Base-by-base conservation (phyloP, 768 basidiomycete genomes). In the Calocybe cyanea region DNA sequence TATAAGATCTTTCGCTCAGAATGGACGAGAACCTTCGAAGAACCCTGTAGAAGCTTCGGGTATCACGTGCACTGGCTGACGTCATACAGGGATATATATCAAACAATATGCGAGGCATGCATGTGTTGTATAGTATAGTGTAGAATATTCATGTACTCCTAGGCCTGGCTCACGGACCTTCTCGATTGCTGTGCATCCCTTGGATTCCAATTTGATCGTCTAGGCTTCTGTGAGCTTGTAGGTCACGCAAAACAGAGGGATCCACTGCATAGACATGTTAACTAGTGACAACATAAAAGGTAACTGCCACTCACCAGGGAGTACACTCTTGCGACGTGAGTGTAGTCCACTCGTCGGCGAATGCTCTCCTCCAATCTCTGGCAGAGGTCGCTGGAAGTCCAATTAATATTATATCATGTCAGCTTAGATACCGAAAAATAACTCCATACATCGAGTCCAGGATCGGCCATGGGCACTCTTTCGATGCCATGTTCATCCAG, bases 251-350 rank as follows among this genome's bases (percentile, higher is more conserved):
- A 21, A 95, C 92, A 38, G 82, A 81, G 2, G 92, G 90, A 65
- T 94, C 92, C 59, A 94, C 88, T 88, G 13, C 24, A 11, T 19
- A 23, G 7, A 41, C 19, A 25, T 30, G 33, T 34, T 4, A 21
- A 24, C n/a, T 7, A 23, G 34, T 28, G 11, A 28, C 25, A 11
- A 28, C 11, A 28, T 28, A 5, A 28, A 5, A 28, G 11, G n/a
- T n/a, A n/a, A n/a, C 18, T 10, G 17, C 15, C 5, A 66, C 68
- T 59, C 63, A 90, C 90, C 86, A 69, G 92, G 94, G 50, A 97
- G 74, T 38, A 95, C 93, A 58, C 92, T 95, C 74, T 93, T 96
- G 65, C 95, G 79, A 56, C 95, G 83, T 25, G 94, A 81, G 67
- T 99, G 95, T 43, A 92, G 76, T 35, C 83, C 80, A 44, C 76